phyloP scores from a whole-genome alignment of 2,329 filamentous ascomycete species.

The Trichoderma citrinoviride region DNA sequence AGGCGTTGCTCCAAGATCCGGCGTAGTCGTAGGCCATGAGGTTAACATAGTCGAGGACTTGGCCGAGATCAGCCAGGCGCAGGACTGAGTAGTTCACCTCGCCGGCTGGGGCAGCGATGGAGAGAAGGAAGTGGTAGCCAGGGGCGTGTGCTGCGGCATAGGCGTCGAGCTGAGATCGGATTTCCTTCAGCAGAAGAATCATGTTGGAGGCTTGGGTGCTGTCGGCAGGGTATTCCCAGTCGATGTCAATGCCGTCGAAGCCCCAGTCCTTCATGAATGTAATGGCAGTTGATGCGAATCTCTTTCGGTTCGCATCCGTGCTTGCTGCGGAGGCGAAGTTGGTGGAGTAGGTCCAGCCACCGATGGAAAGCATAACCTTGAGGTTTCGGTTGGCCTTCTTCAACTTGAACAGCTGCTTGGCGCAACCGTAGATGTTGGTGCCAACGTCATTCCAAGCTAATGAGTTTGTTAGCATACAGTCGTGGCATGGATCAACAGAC shows the following conservation, averaged over 20 bases:
- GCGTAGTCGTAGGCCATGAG: slow-evolving; percentile 78
- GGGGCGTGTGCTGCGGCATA: slow-evolving; percentile 45
- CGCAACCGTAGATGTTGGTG: slow-evolving; percentile 74
- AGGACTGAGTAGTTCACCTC: slow-evolving; percentile 49
- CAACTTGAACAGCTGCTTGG: slow-evolving; percentile 75
- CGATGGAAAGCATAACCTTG: slow-evolving; percentile 76
- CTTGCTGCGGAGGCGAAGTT: slow-evolving; percentile 70
- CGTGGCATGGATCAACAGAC: not conserved
- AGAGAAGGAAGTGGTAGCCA: slow-evolving; percentile 53
- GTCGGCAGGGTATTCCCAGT: slow-evolving; percentile 42
- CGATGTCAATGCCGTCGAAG: slow-evolving; percentile 49
- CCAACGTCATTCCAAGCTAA: slow-evolving; percentile 59
- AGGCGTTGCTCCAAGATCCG: slow-evolving; percentile 63
- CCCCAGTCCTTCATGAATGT: slow-evolving; percentile 71
- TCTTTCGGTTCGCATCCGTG: slow-evolving; percentile 57
- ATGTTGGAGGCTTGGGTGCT: slow-evolving; percentile 44
- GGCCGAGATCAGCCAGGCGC: slow-evolving; percentile 47
- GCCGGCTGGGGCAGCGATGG: slow-evolving; percentile 52
- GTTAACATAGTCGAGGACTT: slow-evolving; percentile 56
- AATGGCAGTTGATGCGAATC: slow-evolving; percentile 69
- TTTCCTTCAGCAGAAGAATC: slow-evolving; percentile 43
- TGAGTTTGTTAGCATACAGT: slow-evolving; percentile 3
- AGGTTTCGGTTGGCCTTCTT: slow-evolving; percentile 76
- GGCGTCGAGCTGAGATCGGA: slow-evolving; percentile 48
- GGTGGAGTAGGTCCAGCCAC: slow-evolving; percentile 79